These are phyloP conservation scores for Verbascum thapsus DNA, from an alignment of 257 asterid species.

Conservation along the genomic window DNA sequence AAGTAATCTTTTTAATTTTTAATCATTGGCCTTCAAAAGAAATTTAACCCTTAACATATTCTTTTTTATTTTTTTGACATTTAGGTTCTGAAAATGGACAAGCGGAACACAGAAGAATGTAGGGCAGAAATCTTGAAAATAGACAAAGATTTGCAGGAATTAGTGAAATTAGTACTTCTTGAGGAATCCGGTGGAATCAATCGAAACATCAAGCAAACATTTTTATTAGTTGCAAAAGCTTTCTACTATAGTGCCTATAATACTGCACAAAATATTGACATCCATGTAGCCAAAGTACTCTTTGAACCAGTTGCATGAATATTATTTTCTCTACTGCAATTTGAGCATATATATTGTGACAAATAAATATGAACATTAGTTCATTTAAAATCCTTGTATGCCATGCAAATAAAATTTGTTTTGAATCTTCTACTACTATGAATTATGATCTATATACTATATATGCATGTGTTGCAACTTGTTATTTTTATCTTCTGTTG, in stretches of 20 bases:
- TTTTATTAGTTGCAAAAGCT: constrained; percentile 39
- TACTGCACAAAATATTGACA: constrained; percentile 28
- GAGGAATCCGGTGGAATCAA: constrained; percentile 26
- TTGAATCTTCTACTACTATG: no score
- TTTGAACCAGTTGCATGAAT: constrained; percentile 37
- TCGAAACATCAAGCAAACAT: constrained; percentile 41
- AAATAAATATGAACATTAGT: not conserved
- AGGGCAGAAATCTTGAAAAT: constrained; percentile 23
- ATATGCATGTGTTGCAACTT: no score
- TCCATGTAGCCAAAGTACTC: constrained; percentile 40
- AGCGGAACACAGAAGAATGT: not conserved
- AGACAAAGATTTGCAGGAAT: constrained; percentile 34
- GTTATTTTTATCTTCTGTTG: no score
- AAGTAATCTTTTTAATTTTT: no score
- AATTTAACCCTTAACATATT: not conserved
- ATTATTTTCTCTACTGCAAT: not conserved
- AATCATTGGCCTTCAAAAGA: no score
- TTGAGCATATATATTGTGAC: not conserved
- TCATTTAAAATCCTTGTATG: no score
- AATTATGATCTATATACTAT: no score
- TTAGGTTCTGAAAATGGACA: not conserved
- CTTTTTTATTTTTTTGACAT: not conserved
- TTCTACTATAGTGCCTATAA: constrained; percentile 38
- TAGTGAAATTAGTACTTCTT: constrained; percentile 37
- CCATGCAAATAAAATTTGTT: no score